phyloP scores from a whole-genome alignment of 257 asterid genomes.

The Solanum piurae region DNA sequence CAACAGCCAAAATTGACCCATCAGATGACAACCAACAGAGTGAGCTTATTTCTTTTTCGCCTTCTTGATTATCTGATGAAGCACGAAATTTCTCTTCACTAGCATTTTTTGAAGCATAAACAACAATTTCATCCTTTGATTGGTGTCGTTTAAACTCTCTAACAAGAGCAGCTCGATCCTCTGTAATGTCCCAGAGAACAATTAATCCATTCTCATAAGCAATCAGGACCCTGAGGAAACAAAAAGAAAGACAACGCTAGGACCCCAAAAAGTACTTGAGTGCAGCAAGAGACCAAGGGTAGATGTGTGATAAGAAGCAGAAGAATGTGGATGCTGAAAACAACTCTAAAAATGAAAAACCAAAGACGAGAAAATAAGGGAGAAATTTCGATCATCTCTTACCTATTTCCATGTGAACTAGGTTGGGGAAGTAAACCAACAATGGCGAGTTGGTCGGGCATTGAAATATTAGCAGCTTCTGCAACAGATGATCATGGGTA shows the following conservation, averaged over 20 bases:
- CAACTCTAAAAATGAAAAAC: background rate
- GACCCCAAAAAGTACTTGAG: background rate
- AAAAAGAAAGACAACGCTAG: background rate
- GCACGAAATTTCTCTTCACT: constrained; percentile 21
- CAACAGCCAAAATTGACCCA: constrained; percentile 89
- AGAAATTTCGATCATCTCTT: constrained; percentile 6
- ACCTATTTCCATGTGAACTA: constrained; percentile 78
- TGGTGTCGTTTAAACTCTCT: constrained; percentile 58
- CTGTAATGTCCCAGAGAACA: constrained; percentile 84
- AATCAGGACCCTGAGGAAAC: constrained; percentile 63
- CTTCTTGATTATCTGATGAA: constrained; percentile 45
- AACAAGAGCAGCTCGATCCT: constrained; percentile 70
- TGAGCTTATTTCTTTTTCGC: constrained; percentile 84
- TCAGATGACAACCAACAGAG: constrained; percentile 93
- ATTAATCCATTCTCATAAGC: constrained; percentile 86
- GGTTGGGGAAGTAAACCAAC: constrained; percentile 93
- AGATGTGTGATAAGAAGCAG: background rate
- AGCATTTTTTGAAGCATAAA: constrained; percentile 34
- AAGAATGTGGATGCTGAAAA: background rate
- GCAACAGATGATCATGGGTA: constrained; percentile 17
- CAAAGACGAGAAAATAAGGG: background rate
- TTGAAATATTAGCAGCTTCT: constrained; percentile 66
- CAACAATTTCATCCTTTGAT: constrained; percentile 38
- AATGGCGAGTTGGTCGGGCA: constrained; percentile 57
- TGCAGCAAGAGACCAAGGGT: background rate